Evolutionary conservation across 2,329 filamentous ascomycete species (phyloP).

Genomic region (Juglanconis oblonga): DNA sequence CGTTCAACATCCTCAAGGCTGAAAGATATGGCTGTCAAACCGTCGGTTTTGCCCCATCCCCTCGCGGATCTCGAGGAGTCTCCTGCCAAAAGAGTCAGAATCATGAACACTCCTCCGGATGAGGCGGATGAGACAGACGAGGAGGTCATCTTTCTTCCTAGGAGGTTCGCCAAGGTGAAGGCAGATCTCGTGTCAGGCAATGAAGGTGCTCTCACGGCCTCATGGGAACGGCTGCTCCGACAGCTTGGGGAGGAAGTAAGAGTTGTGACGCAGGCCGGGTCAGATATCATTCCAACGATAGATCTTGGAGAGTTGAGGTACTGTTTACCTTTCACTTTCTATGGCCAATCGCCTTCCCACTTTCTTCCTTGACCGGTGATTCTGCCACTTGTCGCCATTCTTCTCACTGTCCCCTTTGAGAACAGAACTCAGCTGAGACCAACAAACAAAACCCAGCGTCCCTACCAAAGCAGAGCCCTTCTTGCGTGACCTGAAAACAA

Average conservation of each 20-base stretch:
- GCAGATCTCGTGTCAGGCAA: slow-evolving; percentile 34
- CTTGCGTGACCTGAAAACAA: slow-evolving; percentile 25
- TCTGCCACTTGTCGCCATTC: neutral
- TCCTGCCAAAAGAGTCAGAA: slow-evolving; percentile 1
- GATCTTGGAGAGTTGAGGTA: slow-evolving; percentile 35
- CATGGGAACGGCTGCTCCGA: slow-evolving; percentile 38
- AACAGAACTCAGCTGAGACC: neutral
- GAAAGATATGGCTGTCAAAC: slow-evolving; percentile 4
- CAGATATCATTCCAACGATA: slow-evolving; percentile 40
- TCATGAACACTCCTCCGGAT: slow-evolving; percentile 12
- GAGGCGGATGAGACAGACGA: neutral
- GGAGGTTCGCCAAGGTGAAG: slow-evolving; percentile 40
- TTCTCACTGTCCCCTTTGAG: neutral
- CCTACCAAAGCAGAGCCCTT: slow-evolving; percentile 22
- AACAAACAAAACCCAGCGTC: neutral
- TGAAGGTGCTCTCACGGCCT: slow-evolving; percentile 33
- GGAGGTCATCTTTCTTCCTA: slow-evolving; percentile 33
- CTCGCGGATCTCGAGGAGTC: neutral
- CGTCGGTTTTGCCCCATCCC: neutral
- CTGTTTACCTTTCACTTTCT: neutral
- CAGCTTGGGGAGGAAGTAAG: slow-evolving; percentile 36
- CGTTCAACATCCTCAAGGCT: neutral
- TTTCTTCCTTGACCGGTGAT: neutral
- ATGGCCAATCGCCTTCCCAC: neutral
- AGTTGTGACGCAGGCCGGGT: slow-evolving; percentile 30